Evolutionary conservation across 352 stramenopile genomes (phyloP).

Genomic region (Blastocystis sp.): DNA sequence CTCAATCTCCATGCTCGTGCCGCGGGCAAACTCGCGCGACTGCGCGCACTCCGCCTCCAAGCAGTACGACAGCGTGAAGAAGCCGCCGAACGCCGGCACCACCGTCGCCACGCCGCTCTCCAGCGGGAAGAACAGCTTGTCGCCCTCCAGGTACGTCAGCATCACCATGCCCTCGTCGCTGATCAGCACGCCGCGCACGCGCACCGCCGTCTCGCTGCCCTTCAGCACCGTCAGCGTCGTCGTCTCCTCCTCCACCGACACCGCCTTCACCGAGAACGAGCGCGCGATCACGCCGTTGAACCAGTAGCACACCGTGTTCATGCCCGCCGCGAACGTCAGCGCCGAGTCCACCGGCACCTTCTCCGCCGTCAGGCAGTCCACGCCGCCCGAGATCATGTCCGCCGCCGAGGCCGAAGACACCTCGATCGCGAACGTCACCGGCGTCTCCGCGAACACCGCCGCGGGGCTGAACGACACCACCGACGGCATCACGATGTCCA

Average conservation of each 20-base stretch:
- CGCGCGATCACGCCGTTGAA: constrained; percentile 32
- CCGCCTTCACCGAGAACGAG: constrained; percentile 14
- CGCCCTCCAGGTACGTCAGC: constrained; percentile 42
- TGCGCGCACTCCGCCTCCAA: constrained; percentile 1
- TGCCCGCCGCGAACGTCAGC: constrained; percentile 6
- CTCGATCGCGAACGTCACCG: constrained; percentile 38
- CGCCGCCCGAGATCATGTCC: constrained; percentile 42
- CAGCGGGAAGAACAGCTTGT: constrained; percentile 6
- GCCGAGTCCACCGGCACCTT: constrained; percentile 6
- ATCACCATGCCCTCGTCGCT: constrained; percentile 3
- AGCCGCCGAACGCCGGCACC: constrained; percentile 16
- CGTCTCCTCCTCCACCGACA: not conserved
- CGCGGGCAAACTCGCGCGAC: constrained; percentile 18
- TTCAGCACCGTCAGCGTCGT: not conserved
- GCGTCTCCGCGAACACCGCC: constrained; percentile 7
- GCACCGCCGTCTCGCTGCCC: not conserved
- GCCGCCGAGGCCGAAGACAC: not conserved
- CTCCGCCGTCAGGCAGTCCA: constrained; percentile 33
- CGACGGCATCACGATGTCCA: not conserved
- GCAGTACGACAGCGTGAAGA: constrained; percentile 27
- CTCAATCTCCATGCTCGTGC: constrained; percentile 33
- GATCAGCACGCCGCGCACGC: constrained; percentile 18
- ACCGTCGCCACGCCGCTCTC: not conserved
- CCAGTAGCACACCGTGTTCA: constrained; percentile 63
- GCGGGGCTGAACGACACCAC: not conserved